A percentile compares a stretch with the other conserved stretches of the same genome.
Evolutionary conservation across 805 yeast genomes (phyloP).

Genomic region (Cyberlindnera maritima): DNA sequence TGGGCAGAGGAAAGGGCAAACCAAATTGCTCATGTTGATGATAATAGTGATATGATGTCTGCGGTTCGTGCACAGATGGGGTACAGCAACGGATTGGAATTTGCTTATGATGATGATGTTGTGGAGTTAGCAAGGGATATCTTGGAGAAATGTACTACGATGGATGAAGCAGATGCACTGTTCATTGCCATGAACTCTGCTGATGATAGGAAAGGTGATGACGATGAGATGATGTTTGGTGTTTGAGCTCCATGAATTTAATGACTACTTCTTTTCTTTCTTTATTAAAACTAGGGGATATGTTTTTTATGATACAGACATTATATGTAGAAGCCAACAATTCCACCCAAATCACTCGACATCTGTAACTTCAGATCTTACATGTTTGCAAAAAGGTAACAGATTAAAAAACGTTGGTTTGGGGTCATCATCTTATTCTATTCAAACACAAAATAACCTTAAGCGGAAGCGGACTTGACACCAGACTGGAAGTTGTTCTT

Average conservation of each 20-base stretch:
- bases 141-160: slow-evolving; percentile 62
- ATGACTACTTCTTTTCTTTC: background rate
- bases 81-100: slow-evolving; percentile 57
- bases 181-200: slow-evolving; percentile 52
- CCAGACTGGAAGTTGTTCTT: slow-evolving; percentile 98
- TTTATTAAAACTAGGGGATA: background rate
- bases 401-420: slow-evolving; percentile 6
- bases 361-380: too few species aligned
- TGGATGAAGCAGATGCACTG: slow-evolving; percentile 76
- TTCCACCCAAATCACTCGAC: too few species aligned
- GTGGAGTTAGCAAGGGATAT: slow-evolving; percentile 71
- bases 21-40: slow-evolving; percentile 35
- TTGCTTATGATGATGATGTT: slow-evolving; percentile 58
- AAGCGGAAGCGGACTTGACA: slow-evolving; percentile 64
- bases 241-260: background rate
- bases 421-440: slow-evolving; percentile 15
- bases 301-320: slow-evolving; percentile 9
- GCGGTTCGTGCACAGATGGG: slow-evolving; percentile 40
- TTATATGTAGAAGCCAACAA: background rate
- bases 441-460: slow-evolving; percentile 30
- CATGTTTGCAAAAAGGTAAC: background rate
- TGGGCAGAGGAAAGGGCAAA: slow-evolving; percentile 42
- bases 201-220: slow-evolving; percentile 2
- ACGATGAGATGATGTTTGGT: slow-evolving; percentile 6
- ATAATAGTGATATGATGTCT: slow-evolving; percentile 19